phyloP scores from a whole-genome alignment of 2,329 filamentous ascomycete genomes.

The Coniochaeta prunicola region DNA sequence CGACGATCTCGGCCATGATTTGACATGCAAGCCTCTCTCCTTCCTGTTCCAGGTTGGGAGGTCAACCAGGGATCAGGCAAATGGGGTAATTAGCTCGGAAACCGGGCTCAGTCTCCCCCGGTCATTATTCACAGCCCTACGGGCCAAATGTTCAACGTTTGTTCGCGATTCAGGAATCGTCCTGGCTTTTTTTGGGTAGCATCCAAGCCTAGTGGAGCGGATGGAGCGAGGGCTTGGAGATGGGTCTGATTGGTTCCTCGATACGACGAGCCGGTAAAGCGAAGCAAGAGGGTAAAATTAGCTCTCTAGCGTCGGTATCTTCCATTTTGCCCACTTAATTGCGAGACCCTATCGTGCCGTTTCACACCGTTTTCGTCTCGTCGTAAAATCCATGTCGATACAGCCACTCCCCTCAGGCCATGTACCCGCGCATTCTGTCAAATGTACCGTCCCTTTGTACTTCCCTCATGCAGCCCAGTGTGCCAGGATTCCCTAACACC shows the following conservation, averaged over 20 bases:
- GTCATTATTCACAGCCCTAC: constrained; percentile 1
- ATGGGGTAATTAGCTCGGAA: background rate
- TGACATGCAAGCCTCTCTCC: background rate
- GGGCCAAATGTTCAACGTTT: background rate
- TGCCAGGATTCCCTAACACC: background rate
- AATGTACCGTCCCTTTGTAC: background rate
- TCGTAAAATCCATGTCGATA: background rate
- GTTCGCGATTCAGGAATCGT: background rate
- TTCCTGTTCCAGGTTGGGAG: background rate
- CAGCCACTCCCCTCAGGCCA: background rate
- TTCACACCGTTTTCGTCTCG: background rate
- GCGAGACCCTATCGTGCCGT: background rate
- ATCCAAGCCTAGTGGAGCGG: background rate
- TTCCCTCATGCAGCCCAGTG: background rate
- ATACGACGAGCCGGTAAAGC: background rate
- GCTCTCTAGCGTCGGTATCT: background rate
- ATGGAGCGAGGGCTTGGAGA: background rate
- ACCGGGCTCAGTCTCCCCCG: background rate
- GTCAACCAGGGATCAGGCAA: background rate
- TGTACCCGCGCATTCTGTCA: background rate
- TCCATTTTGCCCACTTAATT: background rate
- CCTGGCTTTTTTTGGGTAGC: background rate
- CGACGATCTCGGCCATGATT: background rate
- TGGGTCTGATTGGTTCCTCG: background rate
- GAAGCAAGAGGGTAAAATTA: constrained; percentile 1